These are phyloP conservation scores for Amaranthus tricolor DNA, from an alignment of 179 eudicot species.

Conservation along the genomic window DNA sequence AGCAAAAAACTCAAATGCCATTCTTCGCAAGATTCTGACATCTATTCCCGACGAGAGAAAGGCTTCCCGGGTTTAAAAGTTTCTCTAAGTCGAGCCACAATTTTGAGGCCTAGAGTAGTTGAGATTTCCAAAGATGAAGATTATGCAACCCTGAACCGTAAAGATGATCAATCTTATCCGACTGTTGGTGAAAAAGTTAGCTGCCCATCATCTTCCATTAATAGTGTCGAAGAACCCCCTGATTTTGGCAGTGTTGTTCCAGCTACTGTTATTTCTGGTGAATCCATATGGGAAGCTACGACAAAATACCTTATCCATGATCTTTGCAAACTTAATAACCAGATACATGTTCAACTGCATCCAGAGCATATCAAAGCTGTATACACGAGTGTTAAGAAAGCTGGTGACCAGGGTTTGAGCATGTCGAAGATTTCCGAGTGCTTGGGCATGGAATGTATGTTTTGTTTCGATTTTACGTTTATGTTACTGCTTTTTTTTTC, in stretches of 20 bases:
- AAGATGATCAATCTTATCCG: slow-evolving; percentile 36
- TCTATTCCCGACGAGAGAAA: slow-evolving; percentile 68
- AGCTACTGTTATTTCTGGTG: slow-evolving; percentile 31
- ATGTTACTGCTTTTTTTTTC: slow-evolving; percentile 1
- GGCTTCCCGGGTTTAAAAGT: slow-evolving; percentile 90
- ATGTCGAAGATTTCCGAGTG: slow-evolving; percentile 59
- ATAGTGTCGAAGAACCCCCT: slow-evolving; percentile 34
- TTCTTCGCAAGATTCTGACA: slow-evolving; percentile 53
- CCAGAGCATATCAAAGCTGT: slow-evolving; percentile 56
- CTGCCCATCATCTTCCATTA: slow-evolving; percentile 24
- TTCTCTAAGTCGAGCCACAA: slow-evolving; percentile 46
- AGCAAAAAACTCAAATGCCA: slow-evolving; percentile 46
- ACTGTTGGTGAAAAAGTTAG: slow-evolving; percentile 33
- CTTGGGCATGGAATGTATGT: slow-evolving; percentile 52
- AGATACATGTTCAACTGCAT: slow-evolving; percentile 29
- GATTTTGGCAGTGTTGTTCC: slow-evolving; percentile 37
- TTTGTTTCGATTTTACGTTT: slow-evolving; percentile 5
- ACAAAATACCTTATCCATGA: slow-evolving; percentile 45
- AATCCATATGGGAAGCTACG: slow-evolving; percentile 80
- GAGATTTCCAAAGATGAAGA: slow-evolving; percentile 43
- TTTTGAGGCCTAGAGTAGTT: slow-evolving; percentile 39
- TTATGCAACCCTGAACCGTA: slow-evolving; percentile 26
- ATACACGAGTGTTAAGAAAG: slow-evolving; percentile 60
- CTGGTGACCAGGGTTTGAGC: slow-evolving; percentile 93
- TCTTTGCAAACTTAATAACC: slow-evolving; percentile 28